These are phyloP conservation scores for Cutaneotrichosporon curvatum DNA, from an alignment of 1,284 basidiomycete species.

Conservation along the genomic window DNA sequence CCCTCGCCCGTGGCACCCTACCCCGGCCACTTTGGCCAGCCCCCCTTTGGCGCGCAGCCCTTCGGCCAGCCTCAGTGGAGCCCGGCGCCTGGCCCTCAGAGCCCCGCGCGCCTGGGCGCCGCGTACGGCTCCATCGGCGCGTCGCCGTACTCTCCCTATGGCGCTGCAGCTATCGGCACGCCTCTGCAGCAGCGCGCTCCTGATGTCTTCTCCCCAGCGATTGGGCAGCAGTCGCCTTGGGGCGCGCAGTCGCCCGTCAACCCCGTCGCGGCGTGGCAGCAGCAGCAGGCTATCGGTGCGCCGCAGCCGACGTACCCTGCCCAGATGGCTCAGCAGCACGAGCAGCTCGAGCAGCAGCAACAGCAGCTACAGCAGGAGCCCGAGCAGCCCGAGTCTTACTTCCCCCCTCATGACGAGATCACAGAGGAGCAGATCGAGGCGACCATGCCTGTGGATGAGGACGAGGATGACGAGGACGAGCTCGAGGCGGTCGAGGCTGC, in stretches of 20 bases:
- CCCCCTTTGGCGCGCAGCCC: slow-evolving; percentile 4
- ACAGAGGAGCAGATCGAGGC: slow-evolving; percentile 4
- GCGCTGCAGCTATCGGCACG: slow-evolving; percentile 15
- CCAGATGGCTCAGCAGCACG: slow-evolving; percentile 11
- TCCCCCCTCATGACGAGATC: slow-evolving; percentile 16
- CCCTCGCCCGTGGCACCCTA: slow-evolving; percentile 2
- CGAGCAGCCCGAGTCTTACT: slow-evolving; percentile 21
- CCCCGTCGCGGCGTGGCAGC: slow-evolving; percentile 12
- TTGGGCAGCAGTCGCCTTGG: slow-evolving; percentile 27
- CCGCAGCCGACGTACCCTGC: slow-evolving; percentile 8
- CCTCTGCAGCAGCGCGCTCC: slow-evolving; percentile 8
- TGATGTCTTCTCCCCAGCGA: slow-evolving; percentile 11
- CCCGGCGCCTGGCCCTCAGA: slow-evolving; percentile 15
- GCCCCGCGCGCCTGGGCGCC: slow-evolving; percentile 13
- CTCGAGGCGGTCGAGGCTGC: slow-evolving; percentile 9
- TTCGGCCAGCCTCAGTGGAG: slow-evolving; percentile 11
- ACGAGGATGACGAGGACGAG: slow-evolving; percentile 4
- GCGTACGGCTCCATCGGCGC: slow-evolving; percentile 16
- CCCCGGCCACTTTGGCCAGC: slow-evolving; percentile 6
- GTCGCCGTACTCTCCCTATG: slow-evolving; percentile 4
- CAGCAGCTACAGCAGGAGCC: slow-evolving; percentile 8
- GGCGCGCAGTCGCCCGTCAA: slow-evolving; percentile 17
- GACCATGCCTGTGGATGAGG: slow-evolving; percentile 4
- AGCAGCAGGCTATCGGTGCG: slow-evolving; percentile 16
- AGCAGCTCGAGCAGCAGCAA: slow-evolving; percentile 10